phyloP scores from a whole-genome alignment of 2,329 filamentous ascomycete species.

The Didymella arachidicola region DNA sequence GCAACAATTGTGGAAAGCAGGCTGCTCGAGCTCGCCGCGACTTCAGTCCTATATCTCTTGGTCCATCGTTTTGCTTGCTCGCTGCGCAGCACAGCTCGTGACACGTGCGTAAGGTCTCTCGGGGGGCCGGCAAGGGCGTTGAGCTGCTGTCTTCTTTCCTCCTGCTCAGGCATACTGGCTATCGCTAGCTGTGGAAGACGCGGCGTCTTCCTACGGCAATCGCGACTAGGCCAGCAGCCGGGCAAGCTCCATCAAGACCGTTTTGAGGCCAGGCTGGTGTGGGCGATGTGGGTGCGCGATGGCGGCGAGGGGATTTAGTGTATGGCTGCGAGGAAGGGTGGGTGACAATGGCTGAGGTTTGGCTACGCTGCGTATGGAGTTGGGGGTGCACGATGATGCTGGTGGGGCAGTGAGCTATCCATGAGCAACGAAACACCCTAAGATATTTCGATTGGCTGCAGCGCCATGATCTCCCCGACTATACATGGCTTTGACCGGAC shows the following conservation, averaged over 20 bases:
- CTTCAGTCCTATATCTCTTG: slow-evolving; percentile 81
- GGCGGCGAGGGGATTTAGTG: slow-evolving; percentile 14
- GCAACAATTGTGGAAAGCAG: slow-evolving; percentile 79
- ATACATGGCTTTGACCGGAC: slow-evolving; percentile 19
- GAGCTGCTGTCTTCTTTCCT: slow-evolving; percentile 32
- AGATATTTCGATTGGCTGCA: slow-evolving; percentile 18
- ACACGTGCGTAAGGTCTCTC: slow-evolving; percentile 51
- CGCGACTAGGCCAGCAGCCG: slow-evolving; percentile 63
- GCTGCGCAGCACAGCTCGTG: slow-evolving; percentile 46
- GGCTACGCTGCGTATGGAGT: slow-evolving; percentile 25
- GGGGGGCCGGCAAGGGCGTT: slow-evolving; percentile 39
- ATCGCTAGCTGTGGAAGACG: slow-evolving; percentile 61
- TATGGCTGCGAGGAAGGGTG: slow-evolving; percentile 22
- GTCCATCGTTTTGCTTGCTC: slow-evolving; percentile 64
- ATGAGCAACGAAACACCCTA: slow-evolving; percentile 11
- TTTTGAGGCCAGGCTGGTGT: slow-evolving; percentile 32
- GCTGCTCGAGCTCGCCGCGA: slow-evolving; percentile 79
- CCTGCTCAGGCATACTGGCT: slow-evolving; percentile 54
- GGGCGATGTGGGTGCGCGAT: slow-evolving; percentile 21
- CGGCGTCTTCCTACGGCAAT: slow-evolving; percentile 66
- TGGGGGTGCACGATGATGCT: slow-evolving; percentile 41
- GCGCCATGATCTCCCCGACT: slow-evolving; percentile 13
- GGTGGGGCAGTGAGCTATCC: slow-evolving; percentile 41
- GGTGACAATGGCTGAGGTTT: slow-evolving; percentile 41
- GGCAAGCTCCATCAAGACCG: slow-evolving; percentile 63